Evolutionary conservation across 176 grass and related monocot genomes (phyloP).

Genomic region (Neostapfia colusana): DNA sequence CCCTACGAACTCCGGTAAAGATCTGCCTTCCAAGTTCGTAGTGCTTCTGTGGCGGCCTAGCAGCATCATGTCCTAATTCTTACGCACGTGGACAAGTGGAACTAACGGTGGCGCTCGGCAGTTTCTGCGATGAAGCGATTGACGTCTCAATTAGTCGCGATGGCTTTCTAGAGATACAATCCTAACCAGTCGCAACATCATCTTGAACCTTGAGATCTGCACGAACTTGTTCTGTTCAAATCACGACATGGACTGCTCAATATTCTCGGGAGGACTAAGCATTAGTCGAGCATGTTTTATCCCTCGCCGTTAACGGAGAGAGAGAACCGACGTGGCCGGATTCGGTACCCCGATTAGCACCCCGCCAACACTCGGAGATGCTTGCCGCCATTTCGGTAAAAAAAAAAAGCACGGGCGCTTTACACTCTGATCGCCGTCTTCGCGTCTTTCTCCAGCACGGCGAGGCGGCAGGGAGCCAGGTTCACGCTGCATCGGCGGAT

Average conservation of each 20-base stretch:
- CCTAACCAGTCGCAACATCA: neutral
- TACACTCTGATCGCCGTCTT: slow-evolving; percentile 56
- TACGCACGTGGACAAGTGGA: neutral
- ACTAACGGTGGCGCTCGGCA: neutral
- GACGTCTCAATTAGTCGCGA: neutral
- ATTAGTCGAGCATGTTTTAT: slow-evolving; percentile 19
- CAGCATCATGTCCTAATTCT: neutral
- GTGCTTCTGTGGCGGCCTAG: neutral
- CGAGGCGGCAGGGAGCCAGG: slow-evolving; percentile 24
- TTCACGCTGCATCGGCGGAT: slow-evolving; percentile 20
- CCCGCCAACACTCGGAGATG: slow-evolving; percentile 32
- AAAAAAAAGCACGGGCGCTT: slow-evolving; percentile 47
- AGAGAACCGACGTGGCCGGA: slow-evolving; percentile 31
- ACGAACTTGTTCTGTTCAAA: neutral
- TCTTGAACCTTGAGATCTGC: neutral
- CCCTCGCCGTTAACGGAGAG: slow-evolving; percentile 14
- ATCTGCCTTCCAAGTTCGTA: neutral
- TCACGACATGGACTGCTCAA: neutral
- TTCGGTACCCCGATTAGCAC: slow-evolving; percentile 35
- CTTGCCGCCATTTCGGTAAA: slow-evolving; percentile 42
- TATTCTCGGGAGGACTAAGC: neutral
- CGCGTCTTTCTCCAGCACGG: slow-evolving; percentile 41
- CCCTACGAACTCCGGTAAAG: neutral
- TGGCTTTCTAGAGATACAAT: slow-evolving; percentile 7
- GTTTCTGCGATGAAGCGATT: neutral